Evolutionary conservation across 192 early-diverging fungal genomes (phyloP).

Genomic region (Anaeromyces robustus): DNA sequence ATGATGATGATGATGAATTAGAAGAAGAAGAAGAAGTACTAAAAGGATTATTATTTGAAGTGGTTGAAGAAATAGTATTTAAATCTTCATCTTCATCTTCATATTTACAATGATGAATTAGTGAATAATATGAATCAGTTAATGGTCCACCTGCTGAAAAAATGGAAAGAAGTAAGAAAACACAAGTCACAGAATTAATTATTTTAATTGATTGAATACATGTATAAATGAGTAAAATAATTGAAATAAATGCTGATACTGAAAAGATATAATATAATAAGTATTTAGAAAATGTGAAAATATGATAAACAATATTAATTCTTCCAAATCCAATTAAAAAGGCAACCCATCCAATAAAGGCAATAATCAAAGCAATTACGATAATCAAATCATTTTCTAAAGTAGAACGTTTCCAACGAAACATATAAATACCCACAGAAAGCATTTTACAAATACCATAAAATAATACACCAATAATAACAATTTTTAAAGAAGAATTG

Average conservation of each 20-base stretch:
- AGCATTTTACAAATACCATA: background rate
- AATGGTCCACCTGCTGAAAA: background rate
- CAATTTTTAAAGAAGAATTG: background rate
- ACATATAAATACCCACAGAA: background rate
- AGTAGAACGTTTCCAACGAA: background rate
- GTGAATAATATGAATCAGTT: background rate
- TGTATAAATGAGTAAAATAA: background rate
- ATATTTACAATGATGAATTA: background rate
- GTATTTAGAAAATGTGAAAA: background rate
- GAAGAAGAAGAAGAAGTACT: no score
- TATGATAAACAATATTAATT: background rate
- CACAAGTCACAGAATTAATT: background rate
- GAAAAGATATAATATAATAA: background rate
- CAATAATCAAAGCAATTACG: background rate
- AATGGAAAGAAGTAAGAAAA: background rate
- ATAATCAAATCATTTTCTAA: background rate
- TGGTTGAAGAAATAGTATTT: background rate
- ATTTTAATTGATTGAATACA: background rate
- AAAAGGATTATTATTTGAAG: no score
- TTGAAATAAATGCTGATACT: background rate
- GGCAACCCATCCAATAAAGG: background rate
- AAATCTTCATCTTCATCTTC: background rate
- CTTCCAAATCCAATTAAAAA: background rate
- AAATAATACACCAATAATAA: background rate
- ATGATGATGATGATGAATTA: no score